Percentiles rank a stretch among this genome's conserved stretches.
Evolutionary conservation across 139 green algal genomes (phyloP).

Genomic region (Auxenochlorella pyrenoidosa): DNA sequence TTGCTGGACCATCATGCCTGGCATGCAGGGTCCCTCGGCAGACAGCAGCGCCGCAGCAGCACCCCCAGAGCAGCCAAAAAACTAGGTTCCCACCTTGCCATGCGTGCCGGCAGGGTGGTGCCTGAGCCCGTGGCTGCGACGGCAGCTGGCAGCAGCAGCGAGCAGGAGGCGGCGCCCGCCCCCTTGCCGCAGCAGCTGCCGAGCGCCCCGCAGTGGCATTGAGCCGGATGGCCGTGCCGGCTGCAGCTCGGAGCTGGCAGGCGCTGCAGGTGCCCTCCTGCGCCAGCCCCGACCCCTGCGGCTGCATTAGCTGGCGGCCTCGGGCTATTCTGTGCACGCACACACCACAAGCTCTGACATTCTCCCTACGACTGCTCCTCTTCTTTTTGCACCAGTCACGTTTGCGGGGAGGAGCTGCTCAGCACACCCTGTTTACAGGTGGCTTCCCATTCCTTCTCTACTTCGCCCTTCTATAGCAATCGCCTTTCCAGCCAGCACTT

Average conservation of each 20-base stretch:
- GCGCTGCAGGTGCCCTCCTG: neutral
- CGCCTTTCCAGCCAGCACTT: too few relatives aligned
- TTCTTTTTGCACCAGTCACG: too few relatives aligned
- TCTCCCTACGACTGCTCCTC: too few relatives aligned
- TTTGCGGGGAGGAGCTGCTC: too few relatives aligned
- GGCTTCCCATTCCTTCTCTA: too few relatives aligned
- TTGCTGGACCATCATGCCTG: neutral
- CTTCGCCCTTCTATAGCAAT: too few relatives aligned
- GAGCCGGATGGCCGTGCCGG: neutral
- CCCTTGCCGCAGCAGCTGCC: neutral
- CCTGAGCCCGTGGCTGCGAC: conserved; percentile 18
- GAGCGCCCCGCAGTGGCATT: neutral
- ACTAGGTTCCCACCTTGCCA: neutral
- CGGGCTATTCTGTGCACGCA: too few relatives aligned
- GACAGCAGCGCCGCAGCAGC: neutral
- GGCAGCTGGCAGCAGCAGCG: conserved; percentile 32
- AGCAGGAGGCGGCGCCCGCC: conserved; percentile 13
- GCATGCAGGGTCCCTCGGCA: neutral
- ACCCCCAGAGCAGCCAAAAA: neutral
- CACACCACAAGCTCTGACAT: too few relatives aligned
- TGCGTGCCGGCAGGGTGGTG: conserved; percentile 26
- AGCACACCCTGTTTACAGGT: too few relatives aligned
- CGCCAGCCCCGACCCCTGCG: neutral
- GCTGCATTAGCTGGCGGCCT: too few relatives aligned
- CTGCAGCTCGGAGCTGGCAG: neutral